Conservation (phyloP, 371 early-diverging fungal species). For the Mortierella sp. region DNA sequence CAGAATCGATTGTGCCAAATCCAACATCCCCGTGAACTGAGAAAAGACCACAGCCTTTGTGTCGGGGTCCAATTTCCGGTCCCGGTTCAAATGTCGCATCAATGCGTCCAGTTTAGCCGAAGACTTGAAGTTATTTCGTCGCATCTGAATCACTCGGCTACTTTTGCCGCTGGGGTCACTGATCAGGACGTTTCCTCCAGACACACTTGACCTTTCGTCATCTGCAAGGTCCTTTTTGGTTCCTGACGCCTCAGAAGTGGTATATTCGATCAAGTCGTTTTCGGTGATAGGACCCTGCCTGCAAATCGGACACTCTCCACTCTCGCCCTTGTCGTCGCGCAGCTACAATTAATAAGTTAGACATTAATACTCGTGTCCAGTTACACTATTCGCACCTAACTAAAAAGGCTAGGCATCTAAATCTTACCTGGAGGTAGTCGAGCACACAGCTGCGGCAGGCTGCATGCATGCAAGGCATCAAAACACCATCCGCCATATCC, state of each 20-base stretch:
- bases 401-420: not conserved
- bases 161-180: slow-evolving; percentile 4
- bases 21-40: slow-evolving; percentile 84
- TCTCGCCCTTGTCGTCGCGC: slow-evolving; percentile 67
- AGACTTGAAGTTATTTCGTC: slow-evolving; percentile 66
- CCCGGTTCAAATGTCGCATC: slow-evolving; percentile 60
- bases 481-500: slow-evolving; percentile 63
- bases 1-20: slow-evolving; percentile 72
- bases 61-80: slow-evolving; percentile 24
- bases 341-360: slow-evolving; percentile 44
- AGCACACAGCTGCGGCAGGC: slow-evolving; percentile 74
- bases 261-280: slow-evolving; percentile 67
- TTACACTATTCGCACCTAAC: not conserved
- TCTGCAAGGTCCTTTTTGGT: not conserved
- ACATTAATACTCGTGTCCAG: not conserved
- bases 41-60: slow-evolving; percentile 85
- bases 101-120: slow-evolving; percentile 78
- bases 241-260: slow-evolving; percentile 24
- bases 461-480: slow-evolving; percentile 79
- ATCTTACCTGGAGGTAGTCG: slow-evolving; percentile 68
- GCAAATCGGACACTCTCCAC: slow-evolving; percentile 76
- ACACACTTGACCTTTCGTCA: slow-evolving; percentile 23
- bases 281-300: slow-evolving; percentile 66
- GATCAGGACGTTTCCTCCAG: slow-evolving; percentile 42
- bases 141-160: slow-evolving; percentile 38